Conservation (phyloP, 495 filamentous ascomycete genomes). For the Ascobolus immersus region DNA sequence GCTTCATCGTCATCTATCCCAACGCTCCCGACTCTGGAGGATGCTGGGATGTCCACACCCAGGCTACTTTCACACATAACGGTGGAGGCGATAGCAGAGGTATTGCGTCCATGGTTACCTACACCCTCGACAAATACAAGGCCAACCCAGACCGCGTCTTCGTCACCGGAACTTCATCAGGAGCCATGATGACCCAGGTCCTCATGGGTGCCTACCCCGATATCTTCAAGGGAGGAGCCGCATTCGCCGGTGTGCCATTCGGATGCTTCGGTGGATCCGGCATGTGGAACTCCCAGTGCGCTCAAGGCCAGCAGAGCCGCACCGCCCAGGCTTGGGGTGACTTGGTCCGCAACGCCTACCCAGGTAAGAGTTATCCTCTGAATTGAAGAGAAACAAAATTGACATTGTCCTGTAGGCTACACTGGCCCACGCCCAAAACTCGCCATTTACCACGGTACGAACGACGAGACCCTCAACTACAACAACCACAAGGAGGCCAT, state of each 20-base stretch:
- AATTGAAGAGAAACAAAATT: too few species aligned
- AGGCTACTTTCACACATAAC: slow-evolving; percentile 27
- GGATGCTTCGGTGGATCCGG: slow-evolving; percentile 24
- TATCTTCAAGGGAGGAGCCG: slow-evolving; percentile 24
- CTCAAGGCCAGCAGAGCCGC: slow-evolving; percentile 22
- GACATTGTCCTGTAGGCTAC: too few species aligned
- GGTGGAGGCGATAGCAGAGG: slow-evolving; percentile 32
- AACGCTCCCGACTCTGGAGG: slow-evolving; percentile 22
- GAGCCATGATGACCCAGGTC: slow-evolving; percentile 33
- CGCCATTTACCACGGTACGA: slow-evolving; percentile 28
- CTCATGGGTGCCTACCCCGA: slow-evolving; percentile 25
- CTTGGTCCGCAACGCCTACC: slow-evolving; percentile 23
- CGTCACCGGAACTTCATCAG: slow-evolving; percentile 27
- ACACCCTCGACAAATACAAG: slow-evolving; percentile 23
- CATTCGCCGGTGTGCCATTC: slow-evolving; percentile 26
- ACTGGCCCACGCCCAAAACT: slow-evolving; percentile 22
- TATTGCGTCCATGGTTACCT: slow-evolving; percentile 37
- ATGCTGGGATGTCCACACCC: slow-evolving; percentile 37
- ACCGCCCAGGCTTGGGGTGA: slow-evolving; percentile 26
- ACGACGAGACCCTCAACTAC: slow-evolving; percentile 24
- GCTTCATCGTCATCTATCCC: slow-evolving; percentile 33
- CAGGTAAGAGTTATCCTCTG: too few species aligned
- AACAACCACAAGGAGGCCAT: slow-evolving; percentile 26
- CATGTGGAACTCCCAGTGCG: slow-evolving; percentile 25
- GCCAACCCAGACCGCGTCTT: slow-evolving; percentile 26